phyloP scores from a whole-genome alignment of 2,329 filamentous ascomycete genomes.

The Sporothrix pseudoabietina region DNA sequence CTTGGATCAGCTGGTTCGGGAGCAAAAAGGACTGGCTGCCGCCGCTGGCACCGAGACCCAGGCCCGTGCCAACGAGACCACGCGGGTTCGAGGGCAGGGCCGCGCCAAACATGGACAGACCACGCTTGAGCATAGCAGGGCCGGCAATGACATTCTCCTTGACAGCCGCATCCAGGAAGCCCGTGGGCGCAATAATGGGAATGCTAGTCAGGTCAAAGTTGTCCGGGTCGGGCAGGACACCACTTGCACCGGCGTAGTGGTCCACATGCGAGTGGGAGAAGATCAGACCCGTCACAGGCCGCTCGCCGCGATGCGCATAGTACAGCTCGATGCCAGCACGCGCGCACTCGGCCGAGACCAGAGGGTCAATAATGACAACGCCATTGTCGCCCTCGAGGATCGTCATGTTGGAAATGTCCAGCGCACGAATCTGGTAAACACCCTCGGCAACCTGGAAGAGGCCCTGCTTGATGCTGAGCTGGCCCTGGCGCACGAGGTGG shows the following conservation, averaged over 20 bases:
- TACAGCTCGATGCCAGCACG: conserved; percentile 19
- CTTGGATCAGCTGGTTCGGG: conserved; percentile 15
- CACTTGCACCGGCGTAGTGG: conserved; percentile 20
- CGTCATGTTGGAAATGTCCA: conserved; percentile 29
- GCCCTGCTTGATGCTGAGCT: conserved; percentile 25
- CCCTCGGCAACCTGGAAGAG: conserved; percentile 20
- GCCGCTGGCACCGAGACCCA: conserved; percentile 14
- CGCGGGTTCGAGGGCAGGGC: conserved; percentile 20
- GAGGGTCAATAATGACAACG: conserved; percentile 23
- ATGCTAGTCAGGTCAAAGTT: background rate
- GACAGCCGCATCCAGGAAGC: conserved; percentile 25
- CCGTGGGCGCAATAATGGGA: conserved; percentile 22
- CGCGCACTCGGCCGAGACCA: conserved; percentile 21
- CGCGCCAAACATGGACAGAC: conserved; percentile 27
- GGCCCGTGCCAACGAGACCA: conserved; percentile 2
- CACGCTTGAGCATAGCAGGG: conserved; percentile 26
- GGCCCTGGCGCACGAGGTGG: conserved; percentile 25
- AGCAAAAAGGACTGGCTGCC: conserved; percentile 4
- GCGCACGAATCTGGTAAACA: conserved; percentile 26
- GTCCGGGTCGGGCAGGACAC: background rate
- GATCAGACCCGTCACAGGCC: conserved; percentile 19
- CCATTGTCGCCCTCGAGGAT: conserved; percentile 20
- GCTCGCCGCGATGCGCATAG: conserved; percentile 22
- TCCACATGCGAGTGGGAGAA: conserved; percentile 27
- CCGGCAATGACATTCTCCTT: conserved; percentile 21